Base-by-base conservation (phyloP, 345 rosid genomes). In the Nasturtium officinale region DNA sequence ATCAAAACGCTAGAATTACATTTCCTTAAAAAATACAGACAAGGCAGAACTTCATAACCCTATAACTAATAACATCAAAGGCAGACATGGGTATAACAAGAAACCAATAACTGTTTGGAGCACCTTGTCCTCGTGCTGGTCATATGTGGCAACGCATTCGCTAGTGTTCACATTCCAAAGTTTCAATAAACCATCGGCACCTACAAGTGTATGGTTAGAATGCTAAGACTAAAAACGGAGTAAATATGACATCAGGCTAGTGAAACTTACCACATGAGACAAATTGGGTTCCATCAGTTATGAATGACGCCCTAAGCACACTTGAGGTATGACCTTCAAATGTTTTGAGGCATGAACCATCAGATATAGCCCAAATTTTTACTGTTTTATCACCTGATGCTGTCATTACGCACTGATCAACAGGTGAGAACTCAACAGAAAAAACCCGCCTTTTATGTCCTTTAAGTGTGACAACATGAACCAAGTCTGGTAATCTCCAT, bases 391-490 rank as follows among this genome's bases (percentile, higher is more conserved):
- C 99, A 13, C 93, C 99, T 59, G 99, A 91, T 42, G 96, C 91
- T 16, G 99, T 94, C 73, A 94, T 85, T 57, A 94, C 89, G 83
- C 96, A 92, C 76, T 90, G 92, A 88, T 95, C 99, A 68, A 91
- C 86, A 13, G 96, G 92, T 66, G 99, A 95, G 80, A 95, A 95
- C 83, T 95, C 96, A 5, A 95, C 99, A 58, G 93, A 95, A 96
- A 96, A 95, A 69, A 95, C 67, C 73, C 99, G 93, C 77, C 97
- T 86, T 75, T 91, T 91, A 69, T 95, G 99, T 67, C 99, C 99
- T 78, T 62, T 85, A 35, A 91, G 88, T 38, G 83, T 86, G 53
- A 90, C 91, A 50, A 89, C 96, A 53, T 81, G 84, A 52, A 87
- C 97, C 76, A 91, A 82, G 74, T 91, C 90, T 4, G 99, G 99